Evolutionary conservation across 2,329 filamentous ascomycete species (phyloP).

Genomic region (Gaeumannomyces sp.): DNA sequence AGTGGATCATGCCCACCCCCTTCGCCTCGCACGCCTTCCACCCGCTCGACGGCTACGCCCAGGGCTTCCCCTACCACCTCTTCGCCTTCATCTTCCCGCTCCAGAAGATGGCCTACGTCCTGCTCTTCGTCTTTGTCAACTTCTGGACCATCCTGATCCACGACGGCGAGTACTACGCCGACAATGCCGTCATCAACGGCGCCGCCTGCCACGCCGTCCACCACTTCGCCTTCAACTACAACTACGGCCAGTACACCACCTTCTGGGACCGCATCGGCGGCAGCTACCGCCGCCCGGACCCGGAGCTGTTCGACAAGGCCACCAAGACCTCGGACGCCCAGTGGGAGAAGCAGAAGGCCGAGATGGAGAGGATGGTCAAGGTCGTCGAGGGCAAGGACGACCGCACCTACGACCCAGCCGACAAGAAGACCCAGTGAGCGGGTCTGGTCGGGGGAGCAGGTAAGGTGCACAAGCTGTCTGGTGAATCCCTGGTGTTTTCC

Average conservation of each 20-base stretch:
- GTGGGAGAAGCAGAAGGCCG: slow-evolving; percentile 71
- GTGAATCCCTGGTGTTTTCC: background rate
- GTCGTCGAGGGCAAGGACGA: slow-evolving; percentile 59
- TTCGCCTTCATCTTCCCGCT: slow-evolving; percentile 91
- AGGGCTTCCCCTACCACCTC: slow-evolving; percentile 86
- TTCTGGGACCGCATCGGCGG: slow-evolving; percentile 84
- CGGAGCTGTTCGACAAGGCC: slow-evolving; percentile 77
- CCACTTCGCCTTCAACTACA: slow-evolving; percentile 82
- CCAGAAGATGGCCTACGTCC: slow-evolving; percentile 82
- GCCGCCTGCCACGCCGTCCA: slow-evolving; percentile 92
- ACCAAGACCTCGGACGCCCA: slow-evolving; percentile 76
- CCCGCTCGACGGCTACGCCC: slow-evolving; percentile 82
- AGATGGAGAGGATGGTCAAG: slow-evolving; percentile 70
- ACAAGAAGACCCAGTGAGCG: slow-evolving; percentile 41
- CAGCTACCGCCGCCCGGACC: slow-evolving; percentile 80
- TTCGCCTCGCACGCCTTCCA: slow-evolving; percentile 93
- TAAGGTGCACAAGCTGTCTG: too few relatives aligned
- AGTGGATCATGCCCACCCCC: slow-evolving; percentile 98
- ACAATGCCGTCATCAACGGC: slow-evolving; percentile 88
- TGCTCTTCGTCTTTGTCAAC: slow-evolving; percentile 87
- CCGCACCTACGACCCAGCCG: slow-evolving; percentile 36
- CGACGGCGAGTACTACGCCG: slow-evolving; percentile 88
- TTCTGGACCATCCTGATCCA: slow-evolving; percentile 95
- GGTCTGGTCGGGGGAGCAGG: background rate
- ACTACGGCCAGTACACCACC: slow-evolving; percentile 92